Evolutionary conservation across 2,329 filamentous ascomycete genomes (phyloP).

Genomic region (Aspergillus cejpii): DNA sequence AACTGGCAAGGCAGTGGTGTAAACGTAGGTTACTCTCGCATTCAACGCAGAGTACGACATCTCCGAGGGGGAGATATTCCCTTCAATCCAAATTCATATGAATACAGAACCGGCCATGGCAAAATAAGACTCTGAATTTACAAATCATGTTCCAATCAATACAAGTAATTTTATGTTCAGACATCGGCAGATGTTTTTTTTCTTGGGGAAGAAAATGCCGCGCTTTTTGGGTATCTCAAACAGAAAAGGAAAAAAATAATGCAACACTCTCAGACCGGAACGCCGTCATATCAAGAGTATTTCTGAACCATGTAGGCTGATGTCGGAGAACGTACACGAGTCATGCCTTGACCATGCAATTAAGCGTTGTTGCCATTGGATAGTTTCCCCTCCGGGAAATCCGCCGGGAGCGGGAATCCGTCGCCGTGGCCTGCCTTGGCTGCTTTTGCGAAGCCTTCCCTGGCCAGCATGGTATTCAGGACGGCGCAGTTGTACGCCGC

Average conservation of each 20-base stretch:
- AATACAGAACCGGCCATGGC: too few species aligned
- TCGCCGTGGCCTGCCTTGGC: constrained; percentile 45
- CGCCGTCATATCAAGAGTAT: constrained; percentile 4
- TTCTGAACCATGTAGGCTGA: too few species aligned
- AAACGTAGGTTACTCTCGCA: too few species aligned
- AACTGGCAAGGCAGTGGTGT: too few species aligned
- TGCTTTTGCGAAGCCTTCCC: constrained; percentile 68
- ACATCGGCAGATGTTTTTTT: too few species aligned
- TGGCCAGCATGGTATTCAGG: constrained; percentile 80
- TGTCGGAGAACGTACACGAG: not conserved
- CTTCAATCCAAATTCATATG: too few species aligned
- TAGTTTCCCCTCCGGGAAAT: constrained; percentile 21
- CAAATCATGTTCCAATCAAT: too few species aligned
- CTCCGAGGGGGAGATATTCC: too few species aligned
- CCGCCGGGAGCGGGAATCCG: constrained; percentile 37
- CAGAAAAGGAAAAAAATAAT: not conserved
- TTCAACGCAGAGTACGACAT: too few species aligned
- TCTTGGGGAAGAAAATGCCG: not conserved
- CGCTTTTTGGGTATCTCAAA: not conserved
- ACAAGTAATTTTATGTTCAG: too few species aligned
- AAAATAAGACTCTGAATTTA: too few species aligned
- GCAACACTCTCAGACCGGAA: constrained; percentile 2
- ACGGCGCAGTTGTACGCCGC: constrained; percentile 84
- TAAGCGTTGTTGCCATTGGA: constrained; percentile 5
- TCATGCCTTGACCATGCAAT: not conserved